Base-by-base conservation (phyloP, 2,329 filamentous ascomycete species). In the Venturia carpophila region DNA sequence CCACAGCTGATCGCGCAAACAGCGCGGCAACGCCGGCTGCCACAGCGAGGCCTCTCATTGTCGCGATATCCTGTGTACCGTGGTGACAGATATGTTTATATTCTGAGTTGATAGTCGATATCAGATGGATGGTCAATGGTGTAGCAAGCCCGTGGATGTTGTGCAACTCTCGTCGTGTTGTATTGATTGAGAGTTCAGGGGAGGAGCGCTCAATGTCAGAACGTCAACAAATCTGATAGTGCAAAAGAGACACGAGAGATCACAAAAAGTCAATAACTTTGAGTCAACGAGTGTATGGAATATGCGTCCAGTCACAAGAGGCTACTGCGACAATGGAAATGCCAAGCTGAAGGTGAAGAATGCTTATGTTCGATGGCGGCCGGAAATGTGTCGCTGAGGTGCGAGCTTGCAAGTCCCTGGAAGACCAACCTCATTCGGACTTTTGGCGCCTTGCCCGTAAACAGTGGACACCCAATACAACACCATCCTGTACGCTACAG, bases 1-100 rank as follows among this genome's bases (percentile, higher is more conserved):
- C 84, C 63, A 78, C 71, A 69, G 77, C 78, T 70, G 78, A 73
- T 68, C 78, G 75, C 60, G 79, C 77, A 67, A 84, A 75, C 63
- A 86, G 76, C 47, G 63, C 52, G 27, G 63, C 63, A n/a, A 39
- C 63, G 21, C 30, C 49, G 52, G 56, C 56, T n/a, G 21, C 41
- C 52, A 42, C 56, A 62, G 30, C 37, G 39, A 60, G 27, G 9
- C 45, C 52, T 58, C 56, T 47, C 64, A 65, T 65, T 55, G 39
- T 27, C 21, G 19, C 60, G 60, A 34, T 43, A 6, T 34, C 2
- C 30, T n/a, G 52, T n/a, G 17, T 19, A 37, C 3, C 21, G 52
- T 11, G 30, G 11, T 6, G 9, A 37, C 13, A 55, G 49, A 5
- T 34, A 55, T 55, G 24, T 34, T 17, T 55, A 30, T 30, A 30